A percentile compares a stretch with the other conserved stretches of the same genome.
Conservation (phyloP, 495 filamentous ascomycete genomes). For the Annulohypoxylon stygium region DNA sequence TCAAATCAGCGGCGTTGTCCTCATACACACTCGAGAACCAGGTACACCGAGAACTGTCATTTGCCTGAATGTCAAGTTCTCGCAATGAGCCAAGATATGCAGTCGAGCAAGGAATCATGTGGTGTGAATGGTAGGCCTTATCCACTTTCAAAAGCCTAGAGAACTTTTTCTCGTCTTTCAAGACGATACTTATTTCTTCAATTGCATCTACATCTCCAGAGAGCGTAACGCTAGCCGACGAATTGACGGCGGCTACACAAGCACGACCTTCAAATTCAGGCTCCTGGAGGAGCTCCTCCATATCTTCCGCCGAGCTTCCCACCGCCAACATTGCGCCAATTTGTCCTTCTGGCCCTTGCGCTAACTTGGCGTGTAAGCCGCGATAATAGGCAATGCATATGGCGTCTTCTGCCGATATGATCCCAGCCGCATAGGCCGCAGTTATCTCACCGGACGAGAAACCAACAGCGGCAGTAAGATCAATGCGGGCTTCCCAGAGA, state of each 20-base stretch:
- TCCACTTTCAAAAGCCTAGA: conserved; percentile 60
- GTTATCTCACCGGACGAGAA: conserved; percentile 74
- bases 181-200: conserved; percentile 47
- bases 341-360: conserved; percentile 26
- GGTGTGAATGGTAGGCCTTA: conserved; percentile 67
- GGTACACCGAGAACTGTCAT: conserved; percentile 39
- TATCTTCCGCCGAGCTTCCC: conserved; percentile 57
- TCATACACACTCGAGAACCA: conserved; percentile 47
- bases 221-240: conserved; percentile 60
- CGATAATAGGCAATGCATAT: conserved; percentile 66
- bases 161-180: conserved; percentile 63
- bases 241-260: conserved; percentile 62
- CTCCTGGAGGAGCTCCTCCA: conserved; percentile 52
- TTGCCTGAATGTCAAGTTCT: conserved; percentile 26
- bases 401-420: conserved; percentile 56
- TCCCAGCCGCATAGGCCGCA: conserved; percentile 60
- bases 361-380: conserved; percentile 53
- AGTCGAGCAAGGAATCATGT: conserved; percentile 56
- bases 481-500: conserved; percentile 57
- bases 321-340: conserved; percentile 68
- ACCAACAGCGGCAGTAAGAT: conserved; percentile 63
- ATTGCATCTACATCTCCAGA: conserved; percentile 60
- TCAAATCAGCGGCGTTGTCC: conserved; percentile 30
- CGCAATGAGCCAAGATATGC: conserved; percentile 50
- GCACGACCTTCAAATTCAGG: conserved; percentile 51